These are phyloP conservation scores for Ceratocystis huliohia DNA, from an alignment of 2,329 filamentous ascomycete genomes.

Conservation along the genomic window DNA sequence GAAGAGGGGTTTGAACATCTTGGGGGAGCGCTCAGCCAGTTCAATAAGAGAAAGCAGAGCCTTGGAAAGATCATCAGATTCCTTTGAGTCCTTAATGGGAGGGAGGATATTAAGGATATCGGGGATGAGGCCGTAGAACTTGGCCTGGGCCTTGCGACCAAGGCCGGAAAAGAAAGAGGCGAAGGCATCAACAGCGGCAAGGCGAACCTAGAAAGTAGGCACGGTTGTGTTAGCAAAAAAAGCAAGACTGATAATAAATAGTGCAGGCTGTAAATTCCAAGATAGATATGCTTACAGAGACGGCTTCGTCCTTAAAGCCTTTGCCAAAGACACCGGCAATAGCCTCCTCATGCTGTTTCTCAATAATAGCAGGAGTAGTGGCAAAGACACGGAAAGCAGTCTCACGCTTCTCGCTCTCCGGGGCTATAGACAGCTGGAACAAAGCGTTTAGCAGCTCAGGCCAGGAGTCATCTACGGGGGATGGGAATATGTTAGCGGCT, in stretches of 20 bases:
- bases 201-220: constrained; percentile 50
- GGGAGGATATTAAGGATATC: constrained; percentile 90
- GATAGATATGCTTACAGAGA: constrained; percentile 45
- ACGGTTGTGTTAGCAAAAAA: not conserved
- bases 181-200: constrained; percentile 93
- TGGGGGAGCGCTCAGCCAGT: constrained; percentile 81
- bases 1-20: constrained; percentile 97
- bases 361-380: constrained; percentile 87
- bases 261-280: not conserved
- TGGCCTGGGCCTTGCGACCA: constrained; percentile 72
- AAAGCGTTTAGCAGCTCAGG: constrained; percentile 74
- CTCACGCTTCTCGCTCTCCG: constrained; percentile 73
- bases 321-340: constrained; percentile 78
- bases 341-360: constrained; percentile 87
- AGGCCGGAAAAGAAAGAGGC: constrained; percentile 90
- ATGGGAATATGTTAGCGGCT: constrained; percentile 4
- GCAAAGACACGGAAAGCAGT: constrained; percentile 91
- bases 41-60: constrained; percentile 87
- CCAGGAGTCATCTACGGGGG: constrained; percentile 61
- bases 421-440: constrained; percentile 81
- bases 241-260: not conserved
- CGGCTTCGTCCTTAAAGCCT: constrained; percentile 80
- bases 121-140: constrained; percentile 76
- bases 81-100: constrained; percentile 79
- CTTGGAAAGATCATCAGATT: constrained; percentile 83